These are phyloP conservation scores for Talaromyces piceae DNA, from an alignment of 2,329 filamentous ascomycete species.

Conservation along the genomic window DNA sequence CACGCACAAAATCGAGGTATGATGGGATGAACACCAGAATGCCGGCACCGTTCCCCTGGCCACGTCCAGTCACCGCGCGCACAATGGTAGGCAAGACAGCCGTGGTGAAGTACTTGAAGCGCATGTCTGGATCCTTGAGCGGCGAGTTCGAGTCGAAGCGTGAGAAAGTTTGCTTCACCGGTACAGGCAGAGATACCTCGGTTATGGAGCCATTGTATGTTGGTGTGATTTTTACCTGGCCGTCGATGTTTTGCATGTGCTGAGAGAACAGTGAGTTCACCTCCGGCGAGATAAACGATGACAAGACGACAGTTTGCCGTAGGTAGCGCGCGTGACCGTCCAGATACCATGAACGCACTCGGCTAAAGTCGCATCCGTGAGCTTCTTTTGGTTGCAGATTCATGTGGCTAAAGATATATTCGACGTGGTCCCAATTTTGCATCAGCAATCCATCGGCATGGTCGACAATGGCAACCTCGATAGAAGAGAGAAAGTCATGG, in stretches of 20 bases:
- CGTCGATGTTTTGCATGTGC: constrained; percentile 72
- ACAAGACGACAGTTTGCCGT: constrained; percentile 76
- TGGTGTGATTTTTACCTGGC: constrained; percentile 66
- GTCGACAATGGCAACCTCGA: constrained; percentile 84
- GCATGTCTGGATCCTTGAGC: constrained; percentile 70
- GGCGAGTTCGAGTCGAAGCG: constrained; percentile 69
- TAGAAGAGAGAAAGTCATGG: constrained; percentile 85
- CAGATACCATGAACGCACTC: constrained; percentile 87
- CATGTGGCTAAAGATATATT: constrained; percentile 83
- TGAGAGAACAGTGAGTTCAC: constrained; percentile 70
- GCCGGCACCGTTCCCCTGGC: constrained; percentile 53
- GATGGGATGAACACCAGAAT: constrained; percentile 84
- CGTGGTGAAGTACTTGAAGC: constrained; percentile 85
- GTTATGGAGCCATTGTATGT: constrained; percentile 66
- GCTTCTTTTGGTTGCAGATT: constrained; percentile 84
- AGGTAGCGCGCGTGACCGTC: constrained; percentile 73
- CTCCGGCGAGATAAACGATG: constrained; percentile 81
- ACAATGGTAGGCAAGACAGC: constrained; percentile 69
- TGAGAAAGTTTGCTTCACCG: constrained; percentile 79
- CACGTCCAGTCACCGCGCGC: constrained; percentile 45
- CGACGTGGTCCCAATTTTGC: constrained; percentile 98
- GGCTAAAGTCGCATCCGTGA: constrained; percentile 88
- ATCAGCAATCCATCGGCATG: constrained; percentile 89
- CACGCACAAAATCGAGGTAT: constrained; percentile 89
- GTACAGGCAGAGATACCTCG: constrained; percentile 55